These are phyloP conservation scores for Hortiboletus flavorubellus DNA, from an alignment of 768 basidiomycete species.

Conservation along the genomic window DNA sequence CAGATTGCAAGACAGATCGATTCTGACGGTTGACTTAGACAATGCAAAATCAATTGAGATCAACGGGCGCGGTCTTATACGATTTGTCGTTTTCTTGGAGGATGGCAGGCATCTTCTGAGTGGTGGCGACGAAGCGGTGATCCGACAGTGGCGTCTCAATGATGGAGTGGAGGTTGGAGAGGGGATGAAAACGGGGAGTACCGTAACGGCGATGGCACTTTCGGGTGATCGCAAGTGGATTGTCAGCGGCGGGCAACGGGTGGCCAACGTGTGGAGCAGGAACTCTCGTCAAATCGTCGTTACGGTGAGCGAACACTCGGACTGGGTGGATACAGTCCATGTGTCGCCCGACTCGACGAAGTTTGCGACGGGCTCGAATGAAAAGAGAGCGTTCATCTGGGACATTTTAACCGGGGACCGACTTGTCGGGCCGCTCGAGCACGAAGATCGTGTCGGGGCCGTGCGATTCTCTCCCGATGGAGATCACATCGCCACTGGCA, in stretches of 20 bases:
- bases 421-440: constrained; percentile 7
- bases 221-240: constrained; percentile 1
- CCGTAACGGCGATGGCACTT: neutral
- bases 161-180: neutral
- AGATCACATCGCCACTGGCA: neutral
- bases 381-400: constrained; percentile 3
- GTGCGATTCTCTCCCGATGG: constrained; percentile 14
- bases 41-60: neutral
- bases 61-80: neutral
- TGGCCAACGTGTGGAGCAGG: neutral
- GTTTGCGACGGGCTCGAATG: constrained; percentile 2
- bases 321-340: neutral
- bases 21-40: neutral
- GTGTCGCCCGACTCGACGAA: constrained; percentile 8
- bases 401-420: constrained; percentile 1
- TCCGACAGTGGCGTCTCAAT: neutral
- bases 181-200: neutral
- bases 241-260: neutral
- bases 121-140: neutral
- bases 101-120: neutral
- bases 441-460: neutral
- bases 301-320: neutral
- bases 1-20: neutral
- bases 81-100: neutral
- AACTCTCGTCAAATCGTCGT: neutral